Evolutionary conservation across 2,329 filamentous ascomycete genomes (phyloP), one percentile per base, ranked within the genome.

Genomic region (Xylaria sp.): DNA sequence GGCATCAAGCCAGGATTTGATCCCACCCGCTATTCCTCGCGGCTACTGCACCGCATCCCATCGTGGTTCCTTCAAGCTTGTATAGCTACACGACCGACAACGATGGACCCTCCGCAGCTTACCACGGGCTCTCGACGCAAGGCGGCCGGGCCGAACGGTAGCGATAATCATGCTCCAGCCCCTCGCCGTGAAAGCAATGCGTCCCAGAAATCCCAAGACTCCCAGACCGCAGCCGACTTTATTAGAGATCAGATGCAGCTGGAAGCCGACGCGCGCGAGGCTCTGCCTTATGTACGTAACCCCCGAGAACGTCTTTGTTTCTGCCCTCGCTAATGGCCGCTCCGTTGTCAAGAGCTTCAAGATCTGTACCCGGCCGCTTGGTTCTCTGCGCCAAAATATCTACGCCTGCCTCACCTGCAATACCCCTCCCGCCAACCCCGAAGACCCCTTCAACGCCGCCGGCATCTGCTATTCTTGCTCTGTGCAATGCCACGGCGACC

Each of bases 401-500:
- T 99, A 96, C 71, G 92, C 95, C 43, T 99, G 95, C 70, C 78
- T 98, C 46, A 98, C 94, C 10, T 99, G 95, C 81, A 96, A 93
- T 64, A 93, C 95, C 8, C 86, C 91, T 8, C 90, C 93, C 1
- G 71, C 81, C 2, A 84, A 85, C 44, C 73, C 83, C 1, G 80
- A 84, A 43, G 87, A 88, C 51, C 80, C 88, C 0, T 91, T 90
- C 74, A 85, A 81, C 7, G 82, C 90, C 6, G 95, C 94, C 3
- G 95, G 91, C 25, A 87, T 99, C 58, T 99, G 95, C 81, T 99
- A 99, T 72, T 91, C 93, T 21, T 99, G 95, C 79, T 97, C 94
- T 6, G 92, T 99, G 61, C 91, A 94, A 70, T 99, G 95, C 74
- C 95, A 99, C 72, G 94, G 95, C 68, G 93, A 98, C 72, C 95